These are phyloP conservation scores for Delphinella strobiligena DNA, from an alignment of 2,329 filamentous ascomycete genomes.

Conservation along the genomic window DNA sequence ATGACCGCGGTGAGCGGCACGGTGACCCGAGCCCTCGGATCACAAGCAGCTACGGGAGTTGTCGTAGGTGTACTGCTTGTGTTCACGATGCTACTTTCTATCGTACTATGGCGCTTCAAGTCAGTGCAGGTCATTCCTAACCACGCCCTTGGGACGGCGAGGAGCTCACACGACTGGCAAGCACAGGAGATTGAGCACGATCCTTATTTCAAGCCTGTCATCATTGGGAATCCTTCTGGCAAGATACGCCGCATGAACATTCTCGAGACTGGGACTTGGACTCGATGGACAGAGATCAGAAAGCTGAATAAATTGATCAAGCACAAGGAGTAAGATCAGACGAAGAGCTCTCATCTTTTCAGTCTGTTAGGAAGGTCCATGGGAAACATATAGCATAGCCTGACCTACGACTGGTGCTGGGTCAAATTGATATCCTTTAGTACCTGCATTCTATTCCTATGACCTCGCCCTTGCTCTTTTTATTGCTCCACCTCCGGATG, in stretches of 20 bases:
- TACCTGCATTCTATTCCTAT: background rate
- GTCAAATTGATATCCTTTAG: background rate
- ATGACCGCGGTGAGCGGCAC: conserved; percentile 58
- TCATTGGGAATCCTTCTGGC: conserved; percentile 60
- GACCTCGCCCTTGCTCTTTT: background rate
- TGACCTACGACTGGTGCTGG: background rate
- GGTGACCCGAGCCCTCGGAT: conserved; percentile 52
- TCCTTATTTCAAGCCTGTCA: conserved; percentile 54
- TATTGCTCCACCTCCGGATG: background rate
- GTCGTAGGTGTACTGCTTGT: conserved; percentile 55
- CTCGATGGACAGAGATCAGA: conserved; percentile 60
- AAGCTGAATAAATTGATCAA: conserved; percentile 30
- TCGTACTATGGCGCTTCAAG: conserved; percentile 52
- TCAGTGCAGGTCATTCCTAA: conserved; percentile 57
- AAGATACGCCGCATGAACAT: conserved; percentile 59
- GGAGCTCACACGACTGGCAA: background rate
- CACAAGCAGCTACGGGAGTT: conserved; percentile 55
- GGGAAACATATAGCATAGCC: background rate
- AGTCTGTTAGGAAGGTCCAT: background rate
- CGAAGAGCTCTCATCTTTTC: background rate
- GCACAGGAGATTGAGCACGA: conserved; percentile 33
- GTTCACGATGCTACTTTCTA: conserved; percentile 51
- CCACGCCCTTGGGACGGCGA: conserved; percentile 31
- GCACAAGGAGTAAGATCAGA: conserved; percentile 1
- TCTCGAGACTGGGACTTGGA: conserved; percentile 56